phyloP scores from a whole-genome alignment of 345 rosid species.

The Hibiscus syriacus region DNA sequence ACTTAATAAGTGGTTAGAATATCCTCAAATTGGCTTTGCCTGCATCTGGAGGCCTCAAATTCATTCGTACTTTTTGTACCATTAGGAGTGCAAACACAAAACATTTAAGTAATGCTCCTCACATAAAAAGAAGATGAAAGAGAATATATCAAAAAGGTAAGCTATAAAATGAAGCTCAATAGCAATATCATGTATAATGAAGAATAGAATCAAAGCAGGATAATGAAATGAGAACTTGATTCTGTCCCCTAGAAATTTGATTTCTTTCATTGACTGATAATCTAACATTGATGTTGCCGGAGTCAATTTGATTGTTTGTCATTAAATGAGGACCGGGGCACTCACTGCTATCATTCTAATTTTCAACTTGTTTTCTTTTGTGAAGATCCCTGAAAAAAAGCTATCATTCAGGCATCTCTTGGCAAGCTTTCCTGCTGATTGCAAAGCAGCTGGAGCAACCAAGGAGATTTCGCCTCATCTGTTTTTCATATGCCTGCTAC shows the following conservation, averaged over 20 bases:
- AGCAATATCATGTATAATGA: not conserved
- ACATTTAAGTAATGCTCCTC: not conserved
- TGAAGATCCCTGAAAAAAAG: slow-evolving; percentile 39
- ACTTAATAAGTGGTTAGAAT: not conserved
- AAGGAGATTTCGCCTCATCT: slow-evolving; percentile 83
- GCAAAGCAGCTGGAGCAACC: slow-evolving; percentile 56
- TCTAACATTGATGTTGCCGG: not conserved
- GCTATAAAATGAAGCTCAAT: not conserved
- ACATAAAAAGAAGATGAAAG: too few relatives aligned
- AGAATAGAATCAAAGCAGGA: not conserved
- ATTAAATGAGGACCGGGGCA: not conserved
- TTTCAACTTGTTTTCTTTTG: slow-evolving; percentile 2
- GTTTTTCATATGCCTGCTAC: slow-evolving; percentile 84
- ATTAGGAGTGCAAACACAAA: not conserved
- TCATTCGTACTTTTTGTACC: not conserved
- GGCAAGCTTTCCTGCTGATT: slow-evolving; percentile 62
- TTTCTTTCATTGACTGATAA: not conserved
- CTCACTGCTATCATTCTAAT: not conserved
- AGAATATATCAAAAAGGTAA: not conserved
- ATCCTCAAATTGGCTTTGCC: not conserved
- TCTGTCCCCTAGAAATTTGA: not conserved
- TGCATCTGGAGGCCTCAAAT: not conserved
- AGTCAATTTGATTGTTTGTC: not conserved
- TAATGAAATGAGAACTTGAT: not conserved
- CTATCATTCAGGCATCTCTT: slow-evolving; percentile 64